A percentile compares a stretch with the other conserved stretches of the same genome.
These are phyloP conservation scores for Nakazawaea ishiwadae DNA, from an alignment of 805 yeast species.

Conservation along the genomic window DNA sequence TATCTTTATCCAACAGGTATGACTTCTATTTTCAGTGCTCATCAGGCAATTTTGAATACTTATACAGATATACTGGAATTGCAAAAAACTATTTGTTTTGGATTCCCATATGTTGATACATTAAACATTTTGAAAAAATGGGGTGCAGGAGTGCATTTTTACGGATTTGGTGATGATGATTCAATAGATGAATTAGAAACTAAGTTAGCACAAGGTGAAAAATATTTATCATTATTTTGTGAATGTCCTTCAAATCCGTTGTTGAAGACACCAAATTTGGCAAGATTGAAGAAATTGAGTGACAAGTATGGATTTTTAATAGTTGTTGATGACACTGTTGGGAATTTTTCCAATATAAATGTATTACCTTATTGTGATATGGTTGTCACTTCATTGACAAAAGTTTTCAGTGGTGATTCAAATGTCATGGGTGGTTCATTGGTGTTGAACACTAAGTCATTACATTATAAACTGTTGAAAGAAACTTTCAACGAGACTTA, in stretches of 20 bases:
- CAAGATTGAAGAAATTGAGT: slow-evolving; percentile 59
- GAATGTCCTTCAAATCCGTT: slow-evolving; percentile 97
- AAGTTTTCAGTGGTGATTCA: slow-evolving; percentile 90
- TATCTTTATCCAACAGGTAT: slow-evolving; percentile 87
- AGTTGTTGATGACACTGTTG: slow-evolving; percentile 92
- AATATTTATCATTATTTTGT: slow-evolving; percentile 74
- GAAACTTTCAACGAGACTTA: slow-evolving; percentile 45
- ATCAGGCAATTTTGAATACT: slow-evolving; percentile 43
- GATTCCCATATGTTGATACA: slow-evolving; percentile 95
- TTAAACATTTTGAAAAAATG: slow-evolving; percentile 79
- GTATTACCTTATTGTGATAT: slow-evolving; percentile 82
- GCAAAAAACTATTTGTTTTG: slow-evolving; percentile 82
- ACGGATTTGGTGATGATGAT: slow-evolving; percentile 76
- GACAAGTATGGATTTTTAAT: slow-evolving; percentile 69
- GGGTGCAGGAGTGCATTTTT: slow-evolving; percentile 87
- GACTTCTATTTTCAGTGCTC: slow-evolving; percentile 86
- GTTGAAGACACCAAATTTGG: slow-evolving; percentile 76
- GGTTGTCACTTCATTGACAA: slow-evolving; percentile 82
- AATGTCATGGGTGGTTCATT: slow-evolving; percentile 94
- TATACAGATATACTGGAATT: slow-evolving; percentile 20
- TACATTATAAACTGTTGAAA: slow-evolving; percentile 45
- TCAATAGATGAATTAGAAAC: slow-evolving; percentile 62
- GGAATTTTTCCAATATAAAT: slow-evolving; percentile 81
- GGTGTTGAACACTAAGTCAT: slow-evolving; percentile 66
- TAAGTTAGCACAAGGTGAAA: slow-evolving; percentile 56